phyloP scores from a whole-genome alignment of 192 early-diverging fungal genomes.

The Podila verticillata region DNA sequence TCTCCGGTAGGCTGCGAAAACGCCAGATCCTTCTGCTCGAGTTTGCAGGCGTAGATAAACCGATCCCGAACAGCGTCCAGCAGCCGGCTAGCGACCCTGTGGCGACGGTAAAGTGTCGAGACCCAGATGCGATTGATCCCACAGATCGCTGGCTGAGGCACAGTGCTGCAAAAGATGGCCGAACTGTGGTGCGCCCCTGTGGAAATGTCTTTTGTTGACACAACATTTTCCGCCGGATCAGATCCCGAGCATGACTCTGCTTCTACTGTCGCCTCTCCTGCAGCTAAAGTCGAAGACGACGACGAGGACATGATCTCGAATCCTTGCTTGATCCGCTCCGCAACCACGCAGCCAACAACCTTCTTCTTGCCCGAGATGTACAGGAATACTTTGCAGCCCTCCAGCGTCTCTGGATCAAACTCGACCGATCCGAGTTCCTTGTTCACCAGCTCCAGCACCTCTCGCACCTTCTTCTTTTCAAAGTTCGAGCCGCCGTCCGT shows the following conservation, averaged over 20 bases:
- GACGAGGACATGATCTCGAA: conserved; percentile 30
- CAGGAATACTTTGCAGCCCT: conserved; percentile 53
- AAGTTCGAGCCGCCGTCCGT: conserved; percentile 20
- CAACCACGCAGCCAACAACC: conserved; percentile 54
- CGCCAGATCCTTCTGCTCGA: conserved; percentile 43
- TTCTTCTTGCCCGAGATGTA: conserved; percentile 56
- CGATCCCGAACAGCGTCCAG: conserved; percentile 51
- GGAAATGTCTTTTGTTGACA: background rate
- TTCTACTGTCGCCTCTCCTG: background rate
- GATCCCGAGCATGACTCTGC: background rate
- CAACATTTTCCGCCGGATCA: background rate
- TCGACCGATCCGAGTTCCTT: conserved; percentile 53
- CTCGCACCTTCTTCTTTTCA: conserved; percentile 54
- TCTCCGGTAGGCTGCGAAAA: conserved; percentile 62
- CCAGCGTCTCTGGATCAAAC: conserved; percentile 37
- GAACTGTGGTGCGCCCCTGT: conserved; percentile 14
- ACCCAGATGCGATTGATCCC: conserved; percentile 63
- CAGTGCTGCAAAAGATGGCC: conserved; percentile 51
- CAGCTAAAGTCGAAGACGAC: background rate
- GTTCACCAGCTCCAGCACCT: conserved; percentile 50
- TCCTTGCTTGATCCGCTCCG: conserved; percentile 51
- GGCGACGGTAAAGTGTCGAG: conserved; percentile 37
- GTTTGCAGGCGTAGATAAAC: conserved; percentile 53
- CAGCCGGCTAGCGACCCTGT: conserved; percentile 49
- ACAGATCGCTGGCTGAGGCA: conserved; percentile 47